These are phyloP conservation scores for Chlorella variabilis DNA, from an alignment of 163 green algal species.

Conservation along the genomic window DNA sequence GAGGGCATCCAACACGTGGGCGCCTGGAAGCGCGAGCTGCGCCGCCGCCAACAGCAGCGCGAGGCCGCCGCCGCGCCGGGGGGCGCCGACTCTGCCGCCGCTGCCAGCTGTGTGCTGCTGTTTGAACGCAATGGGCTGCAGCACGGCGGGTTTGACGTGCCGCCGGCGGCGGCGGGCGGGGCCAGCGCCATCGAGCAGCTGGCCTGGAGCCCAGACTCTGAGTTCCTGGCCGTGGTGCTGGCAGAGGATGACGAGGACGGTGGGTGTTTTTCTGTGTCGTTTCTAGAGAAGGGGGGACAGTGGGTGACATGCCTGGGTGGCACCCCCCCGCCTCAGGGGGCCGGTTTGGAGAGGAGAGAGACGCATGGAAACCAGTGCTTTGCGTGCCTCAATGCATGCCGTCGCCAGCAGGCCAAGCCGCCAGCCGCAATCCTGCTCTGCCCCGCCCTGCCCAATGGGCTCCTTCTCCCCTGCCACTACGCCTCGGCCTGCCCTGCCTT, in stretches of 20 bases:
- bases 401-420: too few species aligned
- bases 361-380: too few species aligned
- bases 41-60: slow-evolving; percentile 31
- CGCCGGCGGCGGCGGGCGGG: slow-evolving; percentile 14
- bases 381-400: too few species aligned
- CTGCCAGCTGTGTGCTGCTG: slow-evolving; percentile 64
- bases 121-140: slow-evolving; percentile 91
- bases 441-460: too few species aligned
- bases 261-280: slow-evolving; percentile 8
- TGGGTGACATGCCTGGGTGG: too few species aligned
- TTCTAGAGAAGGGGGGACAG: too few species aligned
- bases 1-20: slow-evolving; percentile 45
- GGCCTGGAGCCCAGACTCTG: slow-evolving; percentile 81
- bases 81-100: neutral
- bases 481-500: too few species aligned
- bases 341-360: too few species aligned
- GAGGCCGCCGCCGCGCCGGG: neutral
- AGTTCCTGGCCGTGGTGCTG: slow-evolving; percentile 80
- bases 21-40: slow-evolving; percentile 54
- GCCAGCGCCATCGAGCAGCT: slow-evolving; percentile 39
- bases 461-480: too few species aligned
- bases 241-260: slow-evolving; percentile 17
- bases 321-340: too few species aligned
- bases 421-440: too few species aligned
- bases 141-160: slow-evolving; percentile 84